These are phyloP conservation scores for Fusarium staphyleae DNA, from an alignment of 2,329 filamentous ascomycete genomes.

Conservation along the genomic window DNA sequence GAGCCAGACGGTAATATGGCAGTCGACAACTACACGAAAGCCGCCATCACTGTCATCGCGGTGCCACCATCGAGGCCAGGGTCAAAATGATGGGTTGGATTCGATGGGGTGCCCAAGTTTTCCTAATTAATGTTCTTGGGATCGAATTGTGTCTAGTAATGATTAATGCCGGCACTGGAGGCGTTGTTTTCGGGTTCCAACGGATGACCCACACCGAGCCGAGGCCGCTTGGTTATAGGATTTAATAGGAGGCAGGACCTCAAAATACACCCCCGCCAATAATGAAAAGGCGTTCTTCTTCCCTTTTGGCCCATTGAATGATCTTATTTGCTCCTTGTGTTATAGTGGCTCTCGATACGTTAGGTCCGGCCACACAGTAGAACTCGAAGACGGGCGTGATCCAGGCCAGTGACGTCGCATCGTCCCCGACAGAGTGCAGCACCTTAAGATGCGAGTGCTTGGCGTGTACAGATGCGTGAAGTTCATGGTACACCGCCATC, in stretches of 20 bases:
- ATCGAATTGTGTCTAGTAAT: constrained; percentile 25
- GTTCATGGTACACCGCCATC: constrained; percentile 82
- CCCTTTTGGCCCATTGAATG: constrained; percentile 87
- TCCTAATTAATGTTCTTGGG: constrained; percentile 18
- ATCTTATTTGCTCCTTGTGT: constrained; percentile 88
- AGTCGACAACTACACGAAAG: constrained; percentile 15
- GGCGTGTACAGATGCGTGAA: constrained; percentile 85
- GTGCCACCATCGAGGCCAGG: constrained; percentile 21
- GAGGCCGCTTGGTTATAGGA: constrained; percentile 29
- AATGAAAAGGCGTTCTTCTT: constrained; percentile 95
- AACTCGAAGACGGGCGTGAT: constrained; percentile 90
- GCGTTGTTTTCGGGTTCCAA: constrained; percentile 25
- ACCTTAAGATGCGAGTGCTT: constrained; percentile 87
- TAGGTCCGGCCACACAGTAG: constrained; percentile 90
- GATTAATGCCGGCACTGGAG: constrained; percentile 39
- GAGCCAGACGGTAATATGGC: constrained; percentile 21
- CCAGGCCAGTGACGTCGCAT: constrained; percentile 86
- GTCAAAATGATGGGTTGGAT: constrained; percentile 16
- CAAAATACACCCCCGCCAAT: constrained; percentile 90
- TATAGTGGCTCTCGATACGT: constrained; percentile 68
- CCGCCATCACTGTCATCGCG: constrained; percentile 25
- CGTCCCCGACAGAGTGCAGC: constrained; percentile 77
- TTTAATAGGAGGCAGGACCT: constrained; percentile 31
- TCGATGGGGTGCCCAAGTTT: constrained; percentile 1
- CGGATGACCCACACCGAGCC: constrained; percentile 25